phyloP scores from a whole-genome alignment of 73 alveolate species.

The Blepharisma stoltei region DNA sequence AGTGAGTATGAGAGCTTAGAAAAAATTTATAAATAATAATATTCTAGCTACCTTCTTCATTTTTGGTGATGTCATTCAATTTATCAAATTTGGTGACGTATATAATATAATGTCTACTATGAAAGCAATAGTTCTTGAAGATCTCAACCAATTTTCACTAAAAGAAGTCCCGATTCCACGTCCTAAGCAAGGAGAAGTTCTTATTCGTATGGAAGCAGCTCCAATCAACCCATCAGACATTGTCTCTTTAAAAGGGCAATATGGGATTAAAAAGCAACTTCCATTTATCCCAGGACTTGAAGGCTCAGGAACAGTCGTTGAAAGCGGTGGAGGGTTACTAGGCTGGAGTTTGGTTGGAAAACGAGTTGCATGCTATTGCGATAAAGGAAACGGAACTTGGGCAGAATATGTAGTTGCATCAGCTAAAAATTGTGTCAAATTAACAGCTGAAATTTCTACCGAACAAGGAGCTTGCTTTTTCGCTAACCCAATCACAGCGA shows the following conservation, averaged over 20 bases:
- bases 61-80: no score
- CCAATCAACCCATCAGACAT: slow-evolving; percentile 74
- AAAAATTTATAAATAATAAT: background rate
- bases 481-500: slow-evolving; percentile 71
- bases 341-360: slow-evolving; percentile 48
- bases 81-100: no score
- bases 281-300: slow-evolving; percentile 73
- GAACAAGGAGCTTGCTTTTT: slow-evolving; percentile 44
- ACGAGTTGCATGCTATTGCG: slow-evolving; percentile 50
- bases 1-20: slow-evolving; percentile 4
- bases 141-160: slow-evolving; percentile 14
- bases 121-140: slow-evolving; percentile 3
- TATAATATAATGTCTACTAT: background rate
- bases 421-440: slow-evolving; percentile 36
- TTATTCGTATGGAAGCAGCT: slow-evolving; percentile 58
- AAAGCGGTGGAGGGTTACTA: slow-evolving; percentile 43
- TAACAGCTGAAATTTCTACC: slow-evolving; percentile 47
- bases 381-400: slow-evolving; percentile 53
- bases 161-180: slow-evolving; percentile 45
- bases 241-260: slow-evolving; percentile 32
- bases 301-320: slow-evolving; percentile 57
- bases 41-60: no score
- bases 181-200: slow-evolving; percentile 53
- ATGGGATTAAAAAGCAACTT: slow-evolving; percentile 33
- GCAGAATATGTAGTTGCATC: slow-evolving; percentile 48